A percentile compares a stretch with the other conserved stretches of the same genome.
Evolutionary conservation across 148 eudicot species (phyloP).

Genomic region (Vaccinium macrocarpon): DNA sequence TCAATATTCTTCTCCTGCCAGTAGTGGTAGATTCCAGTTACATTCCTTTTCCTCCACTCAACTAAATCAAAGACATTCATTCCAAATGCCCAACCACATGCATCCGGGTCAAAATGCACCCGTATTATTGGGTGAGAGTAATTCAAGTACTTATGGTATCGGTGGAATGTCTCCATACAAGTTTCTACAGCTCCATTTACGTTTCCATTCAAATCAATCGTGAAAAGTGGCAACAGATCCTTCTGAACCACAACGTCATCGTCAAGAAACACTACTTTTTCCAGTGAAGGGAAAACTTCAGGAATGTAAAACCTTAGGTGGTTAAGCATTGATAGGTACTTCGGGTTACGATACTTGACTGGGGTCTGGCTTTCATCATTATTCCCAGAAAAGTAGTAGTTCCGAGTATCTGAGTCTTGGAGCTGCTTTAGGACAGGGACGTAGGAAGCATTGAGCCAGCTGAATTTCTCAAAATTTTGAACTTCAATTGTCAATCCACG

Average conservation of each 20-base stretch:
- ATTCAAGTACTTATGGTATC: conserved; percentile 82
- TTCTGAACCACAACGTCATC: conserved; percentile 85
- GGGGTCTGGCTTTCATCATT: conserved; percentile 62
- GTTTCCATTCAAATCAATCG: conserved; percentile 66
- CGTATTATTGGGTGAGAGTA: conserved; percentile 82
- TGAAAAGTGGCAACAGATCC: conserved; percentile 61
- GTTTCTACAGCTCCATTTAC: conserved; percentile 90
- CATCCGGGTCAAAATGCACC: conserved; percentile 81
- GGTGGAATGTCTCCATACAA: conserved; percentile 84
- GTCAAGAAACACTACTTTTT: conserved; percentile 72
- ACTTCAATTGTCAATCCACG: conserved; percentile 65
- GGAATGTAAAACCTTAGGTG: conserved; percentile 85
- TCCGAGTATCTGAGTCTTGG: conserved; percentile 72
- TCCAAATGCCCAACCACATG: conserved; percentile 94
- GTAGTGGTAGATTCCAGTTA: conserved; percentile 83
- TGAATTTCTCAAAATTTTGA: conserved; percentile 68
- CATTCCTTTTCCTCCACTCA: conserved; percentile 76
- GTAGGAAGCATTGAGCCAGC: conserved; percentile 81
- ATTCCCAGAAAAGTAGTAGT: conserved; percentile 72
- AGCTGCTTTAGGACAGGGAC: conserved; percentile 84
- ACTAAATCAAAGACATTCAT: conserved; percentile 81
- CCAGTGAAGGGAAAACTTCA: conserved; percentile 66
- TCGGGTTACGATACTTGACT: conserved; percentile 77
- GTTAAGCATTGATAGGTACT: conserved; percentile 84
- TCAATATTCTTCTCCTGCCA: conserved; percentile 86